Evolutionary conservation across 345 rosid species (phyloP).

Genomic region (Eucalyptus camaldulensis): DNA sequence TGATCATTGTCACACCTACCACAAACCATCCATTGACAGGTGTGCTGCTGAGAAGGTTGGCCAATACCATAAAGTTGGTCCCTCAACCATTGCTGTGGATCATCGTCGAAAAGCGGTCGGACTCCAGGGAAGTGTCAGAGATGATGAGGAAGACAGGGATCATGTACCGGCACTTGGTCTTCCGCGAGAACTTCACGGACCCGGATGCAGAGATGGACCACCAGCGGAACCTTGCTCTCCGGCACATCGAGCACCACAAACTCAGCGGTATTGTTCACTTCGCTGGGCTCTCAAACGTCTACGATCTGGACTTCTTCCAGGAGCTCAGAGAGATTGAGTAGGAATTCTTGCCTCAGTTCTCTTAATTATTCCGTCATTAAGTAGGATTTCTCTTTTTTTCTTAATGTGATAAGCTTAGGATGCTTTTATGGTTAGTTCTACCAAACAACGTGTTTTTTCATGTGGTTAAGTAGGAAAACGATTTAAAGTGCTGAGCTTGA

Average conservation of each 20-base stretch:
- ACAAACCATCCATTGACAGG: constrained; percentile 13
- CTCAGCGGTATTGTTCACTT: constrained; percentile 89
- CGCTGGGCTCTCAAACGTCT: constrained; percentile 60
- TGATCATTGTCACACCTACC: constrained; percentile 57
- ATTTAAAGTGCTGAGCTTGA: background rate
- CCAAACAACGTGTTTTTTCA: background rate
- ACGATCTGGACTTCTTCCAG: constrained; percentile 73
- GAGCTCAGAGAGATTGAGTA: constrained; percentile 82
- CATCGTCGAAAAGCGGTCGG: constrained; percentile 44
- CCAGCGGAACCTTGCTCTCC: constrained; percentile 63
- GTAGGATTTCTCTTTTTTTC: background rate
- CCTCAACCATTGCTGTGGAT: constrained; percentile 72
- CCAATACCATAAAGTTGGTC: constrained; percentile 49
- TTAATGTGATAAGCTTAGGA: background rate
- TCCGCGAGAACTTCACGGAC: constrained; percentile 61
- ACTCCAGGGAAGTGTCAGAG: constrained; percentile 19
- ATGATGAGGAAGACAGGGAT: constrained; percentile 62
- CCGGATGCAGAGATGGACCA: constrained; percentile 51
- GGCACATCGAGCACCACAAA: constrained; percentile 72
- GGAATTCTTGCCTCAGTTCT: background rate
- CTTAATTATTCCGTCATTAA: background rate
- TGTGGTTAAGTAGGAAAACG: background rate
- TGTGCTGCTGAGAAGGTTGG: constrained; percentile 58
- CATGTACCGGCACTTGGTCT: constrained; percentile 74
- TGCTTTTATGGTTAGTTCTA: background rate